These are phyloP conservation scores for Hirsutella minnesotensis DNA, from an alignment of 2,329 filamentous ascomycete genomes.

Conservation along the genomic window DNA sequence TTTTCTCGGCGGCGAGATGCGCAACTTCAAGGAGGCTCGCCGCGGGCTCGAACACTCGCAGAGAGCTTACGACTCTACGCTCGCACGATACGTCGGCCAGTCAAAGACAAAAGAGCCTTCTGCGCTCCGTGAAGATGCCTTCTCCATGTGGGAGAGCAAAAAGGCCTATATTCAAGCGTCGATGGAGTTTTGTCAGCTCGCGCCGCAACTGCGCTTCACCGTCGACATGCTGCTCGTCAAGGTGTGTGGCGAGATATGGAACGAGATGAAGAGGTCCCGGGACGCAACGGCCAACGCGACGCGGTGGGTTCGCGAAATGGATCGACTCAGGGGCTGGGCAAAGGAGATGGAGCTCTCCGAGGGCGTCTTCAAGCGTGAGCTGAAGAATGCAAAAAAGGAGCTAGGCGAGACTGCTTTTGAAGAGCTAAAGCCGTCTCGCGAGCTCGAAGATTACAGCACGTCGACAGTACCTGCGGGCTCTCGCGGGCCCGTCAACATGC, in stretches of 20 bases:
- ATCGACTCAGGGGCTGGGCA: slow-evolving; percentile 83
- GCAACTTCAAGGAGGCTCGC: slow-evolving; percentile 75
- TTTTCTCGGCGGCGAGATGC: slow-evolving; percentile 71
- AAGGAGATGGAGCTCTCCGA: slow-evolving; percentile 92
- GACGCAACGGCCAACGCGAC: slow-evolving; percentile 54
- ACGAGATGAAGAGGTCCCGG: slow-evolving; percentile 64
- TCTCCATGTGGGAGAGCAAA: slow-evolving; percentile 84
- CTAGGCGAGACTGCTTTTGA: slow-evolving; percentile 68
- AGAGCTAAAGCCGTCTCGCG: slow-evolving; percentile 67
- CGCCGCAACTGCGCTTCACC: slow-evolving; percentile 71
- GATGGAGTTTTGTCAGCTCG: slow-evolving; percentile 84
- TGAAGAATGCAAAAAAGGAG: slow-evolving; percentile 66
- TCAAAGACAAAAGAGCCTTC: slow-evolving; percentile 91
- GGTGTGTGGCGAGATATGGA: slow-evolving; percentile 78
- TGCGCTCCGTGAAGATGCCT: slow-evolving; percentile 84
- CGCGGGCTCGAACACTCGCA: slow-evolving; percentile 68
- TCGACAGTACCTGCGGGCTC: slow-evolving; percentile 79
- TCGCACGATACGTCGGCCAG: slow-evolving; percentile 73
- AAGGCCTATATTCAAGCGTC: slow-evolving; percentile 85
- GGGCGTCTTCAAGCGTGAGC: slow-evolving; percentile 66
- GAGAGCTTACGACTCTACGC: slow-evolving; percentile 69
- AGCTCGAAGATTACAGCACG: slow-evolving; percentile 83
- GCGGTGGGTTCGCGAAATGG: slow-evolving; percentile 69
- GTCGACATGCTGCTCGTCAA: slow-evolving; percentile 80
- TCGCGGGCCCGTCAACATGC: slow-evolving; percentile 53